Evolutionary conservation across 176 grass and related monocot genomes (phyloP).

Genomic region (Cenchrus fungigraminus): DNA sequence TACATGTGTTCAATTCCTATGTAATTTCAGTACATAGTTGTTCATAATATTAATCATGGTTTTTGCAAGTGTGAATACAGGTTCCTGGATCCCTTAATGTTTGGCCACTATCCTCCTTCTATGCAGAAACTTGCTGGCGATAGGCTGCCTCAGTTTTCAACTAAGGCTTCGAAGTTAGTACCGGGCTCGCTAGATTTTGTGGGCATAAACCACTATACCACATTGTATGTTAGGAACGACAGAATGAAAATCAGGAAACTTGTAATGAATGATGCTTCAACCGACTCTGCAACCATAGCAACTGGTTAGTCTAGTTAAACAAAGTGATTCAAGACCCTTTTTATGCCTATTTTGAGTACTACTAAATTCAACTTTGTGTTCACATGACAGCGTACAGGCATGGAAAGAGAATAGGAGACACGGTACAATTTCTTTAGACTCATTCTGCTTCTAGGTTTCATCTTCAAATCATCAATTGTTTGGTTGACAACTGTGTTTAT

Average conservation of each 20-base stretch:
- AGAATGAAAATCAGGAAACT: constrained; percentile 72
- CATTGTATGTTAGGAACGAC: constrained; percentile 90
- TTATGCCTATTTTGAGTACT: not conserved
- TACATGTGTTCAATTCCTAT: not conserved
- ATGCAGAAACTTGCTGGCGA: constrained; percentile 80
- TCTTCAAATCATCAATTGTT: not conserved
- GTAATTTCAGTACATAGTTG: constrained; percentile 7
- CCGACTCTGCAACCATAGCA: constrained; percentile 61
- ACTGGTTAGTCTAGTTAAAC: constrained; percentile 61
- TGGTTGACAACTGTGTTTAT: not conserved
- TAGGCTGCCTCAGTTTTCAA: constrained; percentile 79
- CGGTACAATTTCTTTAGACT: constrained; percentile 41
- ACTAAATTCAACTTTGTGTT: constrained; percentile 30
- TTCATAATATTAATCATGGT: constrained; percentile 27
- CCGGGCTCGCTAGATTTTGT: constrained; percentile 84
- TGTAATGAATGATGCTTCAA: constrained; percentile 79
- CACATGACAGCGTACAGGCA: constrained; percentile 62
- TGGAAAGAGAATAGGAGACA: constrained; percentile 88
- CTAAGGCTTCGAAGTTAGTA: constrained; percentile 53
- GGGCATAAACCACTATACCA: constrained; percentile 97
- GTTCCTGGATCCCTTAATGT: constrained; percentile 90
- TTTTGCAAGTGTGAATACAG: constrained; percentile 53
- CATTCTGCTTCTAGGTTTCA: not conserved
- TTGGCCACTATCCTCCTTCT: constrained; percentile 77
- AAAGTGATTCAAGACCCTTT: not conserved